Conservation (phyloP, 1,284 basidiomycete genomes). For the Ceratobasidium sp. region DNA sequence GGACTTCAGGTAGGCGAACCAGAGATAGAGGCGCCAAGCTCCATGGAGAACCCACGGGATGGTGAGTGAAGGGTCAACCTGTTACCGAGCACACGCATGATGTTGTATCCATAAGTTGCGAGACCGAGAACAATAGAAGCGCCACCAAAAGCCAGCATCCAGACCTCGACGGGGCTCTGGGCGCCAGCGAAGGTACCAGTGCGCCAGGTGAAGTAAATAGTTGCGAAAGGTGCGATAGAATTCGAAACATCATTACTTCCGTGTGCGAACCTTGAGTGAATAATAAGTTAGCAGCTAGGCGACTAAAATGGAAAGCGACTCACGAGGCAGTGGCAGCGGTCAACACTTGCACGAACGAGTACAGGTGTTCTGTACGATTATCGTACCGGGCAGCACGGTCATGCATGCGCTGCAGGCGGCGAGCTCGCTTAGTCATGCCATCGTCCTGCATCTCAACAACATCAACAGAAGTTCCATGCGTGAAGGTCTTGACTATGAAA, state of each 20-base stretch:
- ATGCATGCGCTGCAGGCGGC: constrained; percentile 59
- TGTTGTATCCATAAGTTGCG: constrained; percentile 60
- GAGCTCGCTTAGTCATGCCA: constrained; percentile 55
- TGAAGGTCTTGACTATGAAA: constrained; percentile 48
- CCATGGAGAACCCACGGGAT: constrained; percentile 64
- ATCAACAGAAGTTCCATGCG: constrained; percentile 53
- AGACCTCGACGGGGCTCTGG: constrained; percentile 59
- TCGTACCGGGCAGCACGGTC: constrained; percentile 59
- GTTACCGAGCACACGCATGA: constrained; percentile 60
- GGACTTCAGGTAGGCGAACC: constrained; percentile 43
- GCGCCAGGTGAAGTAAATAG: constrained; percentile 60
- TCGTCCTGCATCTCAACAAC: constrained; percentile 58
- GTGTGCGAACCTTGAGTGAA: constrained; percentile 47
- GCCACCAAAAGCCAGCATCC: constrained; percentile 62
- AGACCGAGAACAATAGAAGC: constrained; percentile 61
- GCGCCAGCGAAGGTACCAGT: constrained; percentile 53
- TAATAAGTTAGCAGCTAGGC: neutral
- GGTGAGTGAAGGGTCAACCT: constrained; percentile 62
- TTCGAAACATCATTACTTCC: constrained; percentile 58
- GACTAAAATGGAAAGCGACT: constrained; percentile 59
- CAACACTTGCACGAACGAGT: constrained; percentile 64
- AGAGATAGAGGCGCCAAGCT: constrained; percentile 62
- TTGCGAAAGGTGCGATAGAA: constrained; percentile 61
- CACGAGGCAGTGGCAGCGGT: constrained; percentile 65
- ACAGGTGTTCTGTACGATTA: constrained; percentile 64